Conservation (phyloP, 23 red algal species). For the Gracilaria domingensis region DNA sequence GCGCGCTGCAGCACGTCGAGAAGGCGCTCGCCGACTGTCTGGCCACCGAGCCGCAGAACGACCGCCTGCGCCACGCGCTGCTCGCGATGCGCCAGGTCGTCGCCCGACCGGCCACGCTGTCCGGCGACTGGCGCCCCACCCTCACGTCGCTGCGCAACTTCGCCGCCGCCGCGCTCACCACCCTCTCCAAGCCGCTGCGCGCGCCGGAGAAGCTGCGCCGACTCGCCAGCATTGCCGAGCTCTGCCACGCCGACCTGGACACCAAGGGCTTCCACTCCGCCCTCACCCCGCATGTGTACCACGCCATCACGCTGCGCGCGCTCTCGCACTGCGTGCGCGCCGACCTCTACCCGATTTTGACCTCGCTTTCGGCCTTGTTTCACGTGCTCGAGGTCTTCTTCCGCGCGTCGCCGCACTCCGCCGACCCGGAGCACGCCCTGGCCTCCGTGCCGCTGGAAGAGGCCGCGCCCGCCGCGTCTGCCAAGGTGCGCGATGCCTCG, state of each 20-base stretch:
- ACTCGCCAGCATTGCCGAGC: neutral
- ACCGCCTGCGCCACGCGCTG: neutral
- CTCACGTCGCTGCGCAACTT: neutral
- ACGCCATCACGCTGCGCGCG: neutral
- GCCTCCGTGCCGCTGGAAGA: neutral
- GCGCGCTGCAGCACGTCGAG: neutral
- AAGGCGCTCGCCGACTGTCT: neutral
- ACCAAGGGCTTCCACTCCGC: slow-evolving; percentile 19
- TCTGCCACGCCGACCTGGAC: neutral
- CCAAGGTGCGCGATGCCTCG: slow-evolving; percentile 11
- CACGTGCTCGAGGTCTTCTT: neutral
- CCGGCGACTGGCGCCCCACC: neutral
- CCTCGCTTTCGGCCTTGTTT: slow-evolving; percentile 22
- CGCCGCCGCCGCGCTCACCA: neutral
- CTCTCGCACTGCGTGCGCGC: neutral
- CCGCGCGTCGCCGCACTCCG: neutral
- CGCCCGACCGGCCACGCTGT: neutral
- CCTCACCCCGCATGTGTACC: slow-evolving; percentile 7
- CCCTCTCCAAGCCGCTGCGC: neutral
- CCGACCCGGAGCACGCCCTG: slow-evolving; percentile 8
- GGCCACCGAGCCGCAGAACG: slow-evolving; percentile 1
- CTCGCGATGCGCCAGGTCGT: neutral
- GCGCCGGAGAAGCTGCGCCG: neutral
- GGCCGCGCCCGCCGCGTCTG: neutral
- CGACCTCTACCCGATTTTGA: slow-evolving; percentile 4